A percentile compares a stretch with the other conserved stretches of the same genome.
These are phyloP conservation scores for Rhizopogon vulgaris DNA, from an alignment of 768 basidiomycete species.

Conservation along the genomic window DNA sequence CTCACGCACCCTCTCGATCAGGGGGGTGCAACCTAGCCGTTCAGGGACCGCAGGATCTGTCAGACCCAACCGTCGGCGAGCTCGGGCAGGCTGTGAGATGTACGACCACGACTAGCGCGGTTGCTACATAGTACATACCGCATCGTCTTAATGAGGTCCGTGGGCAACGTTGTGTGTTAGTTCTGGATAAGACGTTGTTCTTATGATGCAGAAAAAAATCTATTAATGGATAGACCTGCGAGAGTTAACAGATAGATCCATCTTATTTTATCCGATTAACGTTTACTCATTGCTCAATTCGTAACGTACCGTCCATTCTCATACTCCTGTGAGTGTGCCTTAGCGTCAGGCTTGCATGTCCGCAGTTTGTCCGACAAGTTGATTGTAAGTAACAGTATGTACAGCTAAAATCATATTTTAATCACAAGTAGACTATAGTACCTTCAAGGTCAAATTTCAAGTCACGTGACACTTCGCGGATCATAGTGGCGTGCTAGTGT, in stretches of 20 bases:
- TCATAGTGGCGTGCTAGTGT: too few species aligned
- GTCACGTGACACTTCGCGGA: too few species aligned
- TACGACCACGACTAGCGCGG: conserved; percentile 20
- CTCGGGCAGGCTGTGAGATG: conserved; percentile 2
- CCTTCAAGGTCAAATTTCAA: too few species aligned
- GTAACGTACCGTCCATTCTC: background rate
- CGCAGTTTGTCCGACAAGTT: background rate
- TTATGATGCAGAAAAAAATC: background rate
- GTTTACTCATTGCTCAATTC: background rate
- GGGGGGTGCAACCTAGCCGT: background rate
- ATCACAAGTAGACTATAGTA: too few species aligned
- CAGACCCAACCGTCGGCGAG: background rate
- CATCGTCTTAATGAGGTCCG: conserved; percentile 22
- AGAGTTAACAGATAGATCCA: background rate
- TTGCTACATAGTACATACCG: conserved; percentile 9
- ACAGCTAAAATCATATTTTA: too few species aligned
- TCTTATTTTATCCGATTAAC: background rate
- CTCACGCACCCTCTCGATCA: background rate
- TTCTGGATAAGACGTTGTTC: background rate
- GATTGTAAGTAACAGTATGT: too few species aligned
- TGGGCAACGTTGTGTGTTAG: background rate
- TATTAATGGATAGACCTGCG: conserved; percentile 3
- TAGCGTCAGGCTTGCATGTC: background rate
- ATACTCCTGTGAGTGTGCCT: background rate
- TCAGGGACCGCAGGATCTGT: conserved; percentile 6